Evolutionary conservation across 768 basidiomycete species (phyloP), one percentile per base, ranked within the genome.

Genomic region (Lentinula detonsa): DNA sequence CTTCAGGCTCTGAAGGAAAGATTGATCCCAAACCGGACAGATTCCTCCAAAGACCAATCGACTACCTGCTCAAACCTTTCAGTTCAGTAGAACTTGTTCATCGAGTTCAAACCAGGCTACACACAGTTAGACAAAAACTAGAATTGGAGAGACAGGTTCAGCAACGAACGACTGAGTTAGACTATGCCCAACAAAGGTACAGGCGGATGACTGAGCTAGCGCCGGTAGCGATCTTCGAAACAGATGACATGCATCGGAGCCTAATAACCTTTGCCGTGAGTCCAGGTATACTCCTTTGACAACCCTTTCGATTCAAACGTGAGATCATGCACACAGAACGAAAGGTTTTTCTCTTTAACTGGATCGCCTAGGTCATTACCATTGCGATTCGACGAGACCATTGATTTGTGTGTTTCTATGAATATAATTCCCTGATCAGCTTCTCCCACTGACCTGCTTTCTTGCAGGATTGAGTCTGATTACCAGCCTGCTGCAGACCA

Each of bases 191-290:
- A 18, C 45, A 49, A 5, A 23, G 58, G 16, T 59, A 59, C 34
- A 45, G 49, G 35, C 42, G 58, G 13, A 59, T 59, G 42, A 59
- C 45, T 16, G 58, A 59, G 45, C 15, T 59, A 31, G 42, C 58
- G 13, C 58, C 58, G 5, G 58, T 59, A 18, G 58, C 58, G 16
- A 35, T 59, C 10, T 59, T 59, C 34, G 58, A 59, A 28, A 49
- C 58, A 11, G 58, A 59, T 49, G 58, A 49, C 9, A 13, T 8
- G 18, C 48, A 59, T 37, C 42, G 43, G 31, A 45, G 33, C 15
- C 10, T 59, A 16, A 39, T 59, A 34, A 59, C 46, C 16, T 59
- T 48, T 59, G 58, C 58, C 28, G 58, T 59, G 23, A 34, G 58
- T 28, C 16, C 10, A 48, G 5, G 7, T 23, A 49, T 21, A 18